Base-by-base conservation (phyloP, 1,284 basidiomycete species). In the Cryptococcus maquisensis region DNA sequence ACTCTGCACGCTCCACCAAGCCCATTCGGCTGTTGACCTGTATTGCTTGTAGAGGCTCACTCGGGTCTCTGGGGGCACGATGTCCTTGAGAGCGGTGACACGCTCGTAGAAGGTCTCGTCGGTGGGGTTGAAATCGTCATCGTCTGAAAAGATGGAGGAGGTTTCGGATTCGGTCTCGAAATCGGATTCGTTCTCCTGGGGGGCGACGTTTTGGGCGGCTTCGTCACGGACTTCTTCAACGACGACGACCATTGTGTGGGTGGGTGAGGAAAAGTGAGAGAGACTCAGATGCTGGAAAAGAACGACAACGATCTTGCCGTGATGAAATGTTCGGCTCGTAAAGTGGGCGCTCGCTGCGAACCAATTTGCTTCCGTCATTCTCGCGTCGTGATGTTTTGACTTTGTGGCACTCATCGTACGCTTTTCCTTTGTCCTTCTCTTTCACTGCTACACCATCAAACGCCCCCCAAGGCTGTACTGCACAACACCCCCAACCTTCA, bases 61-160 rank as follows among this genome's bases (percentile, higher is more conserved):
- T 59, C 96, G 86, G 36, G 93, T 94, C 16, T 86, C 80, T 20
- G 96, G 94, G 2, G 93, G 88, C 9, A 98, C 85, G 69, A 98
- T 97, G 81, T 98, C 95, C 64, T 88, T 87, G 70, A 98, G 85
- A 21, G 95, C 95, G 55, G 83, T 81, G 68, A 98, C 67, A 57
- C 95, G 89, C 78, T 98, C 91, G 67, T 85, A 81, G 64, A 97
- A 64, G n/a, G 92, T 84, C 79, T 98, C 95, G 49, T 71, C 62
- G 36, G 61, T 54, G 21, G 61, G 54, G 49, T 65, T 62, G 50
- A 66, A 63, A 52, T 68, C 67, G 48, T 72, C 67, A 39, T 70
- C 69, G 50, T 64, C 65, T 26, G 57, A 59, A 42, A 67, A 54
- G 24, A 65, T 59, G 24, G 65, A 64, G 10, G 55, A 57, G 21